Base-by-base conservation (phyloP, 1,139 yeast genomes). In the Sugiyamaella xylanicola region DNA sequence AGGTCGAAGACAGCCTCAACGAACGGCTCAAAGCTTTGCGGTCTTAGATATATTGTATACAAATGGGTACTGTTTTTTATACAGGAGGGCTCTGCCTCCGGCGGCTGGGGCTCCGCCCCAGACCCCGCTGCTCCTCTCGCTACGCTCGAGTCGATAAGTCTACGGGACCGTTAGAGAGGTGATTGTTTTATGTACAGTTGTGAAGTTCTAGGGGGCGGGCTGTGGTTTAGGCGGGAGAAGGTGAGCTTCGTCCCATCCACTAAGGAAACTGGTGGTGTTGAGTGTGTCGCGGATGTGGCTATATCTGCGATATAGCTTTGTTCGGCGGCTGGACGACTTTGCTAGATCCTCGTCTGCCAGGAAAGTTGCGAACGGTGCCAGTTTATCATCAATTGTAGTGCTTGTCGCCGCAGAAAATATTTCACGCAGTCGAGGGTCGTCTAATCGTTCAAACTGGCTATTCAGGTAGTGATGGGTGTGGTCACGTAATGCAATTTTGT, bases 21-120 rank as follows among this genome's bases (percentile, higher is more conserved):
- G 96, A 93, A 72, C 77, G 98, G 65, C 76, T 93, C 59, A 80
- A 95, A 62, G 98, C 97, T 0, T 77, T 93, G 63, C 76, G 91
- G 54, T 77, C 76, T 1, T 75, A 61, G 58, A 13, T n/a, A n/a
- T n/a, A n/a, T n/a, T n/a, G n/a, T n/a, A n/a, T n/a, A n/a, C n/a
- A n/a, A n/a, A n/a, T n/a, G n/a, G n/a, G n/a, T n/a, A n/a, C n/a
- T n/a, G n/a, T n/a, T n/a, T n/a, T n/a, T n/a, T n/a, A n/a, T n/a
- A n/a, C n/a, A n/a, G n/a, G n/a, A n/a, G n/a, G n/a, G n/a, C n/a
- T n/a, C n/a, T n/a, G n/a, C n/a, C n/a, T n/a, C n/a, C 44, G 36
- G 43, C 21, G 19, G 44, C 49, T 45, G 29, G 49, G 41, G 49
- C 49, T 27, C 17, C n/a, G 47, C 47, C 20, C 47, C 40, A 19